Conservation (phyloP, 257 asterid genomes). For the Solanum lycopersicoides region DNA sequence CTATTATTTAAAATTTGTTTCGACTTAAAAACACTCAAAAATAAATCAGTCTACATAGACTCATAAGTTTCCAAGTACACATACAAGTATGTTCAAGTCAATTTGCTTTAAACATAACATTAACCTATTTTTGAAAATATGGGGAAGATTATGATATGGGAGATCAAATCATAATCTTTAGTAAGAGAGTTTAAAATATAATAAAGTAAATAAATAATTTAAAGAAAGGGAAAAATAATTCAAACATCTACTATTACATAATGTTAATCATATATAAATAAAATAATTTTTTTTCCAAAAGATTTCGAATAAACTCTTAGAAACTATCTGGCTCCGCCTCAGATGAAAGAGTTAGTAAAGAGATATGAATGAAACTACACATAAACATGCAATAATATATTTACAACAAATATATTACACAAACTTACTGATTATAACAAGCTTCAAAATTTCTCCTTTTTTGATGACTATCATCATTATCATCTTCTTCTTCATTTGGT, state of each 20-base stretch:
- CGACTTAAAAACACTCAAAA: neutral
- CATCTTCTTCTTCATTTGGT: neutral
- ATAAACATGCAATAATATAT: neutral
- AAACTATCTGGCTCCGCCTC: fast-evolving
- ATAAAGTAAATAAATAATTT: too few relatives aligned
- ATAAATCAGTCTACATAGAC: neutral
- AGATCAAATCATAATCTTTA: neutral
- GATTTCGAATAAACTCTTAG: neutral
- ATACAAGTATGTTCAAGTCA: neutral
- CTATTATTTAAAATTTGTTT: neutral
- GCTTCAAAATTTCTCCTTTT: constrained; percentile 3
- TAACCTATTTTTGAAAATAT: too few relatives aligned
- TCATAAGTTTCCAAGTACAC: neutral
- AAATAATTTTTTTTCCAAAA: too few relatives aligned
- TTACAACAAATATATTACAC: neutral
- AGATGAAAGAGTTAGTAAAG: neutral
- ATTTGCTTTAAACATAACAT: too few relatives aligned
- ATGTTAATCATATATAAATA: too few relatives aligned
- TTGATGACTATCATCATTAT: neutral
- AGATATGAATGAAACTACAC: neutral
- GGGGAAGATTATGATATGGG: neutral
- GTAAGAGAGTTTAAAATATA: neutral
- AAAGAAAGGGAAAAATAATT: too few relatives aligned
- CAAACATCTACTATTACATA: neutral
- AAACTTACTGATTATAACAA: neutral